Evolutionary conservation across 1,284 basidiomycete species (phyloP).

Genomic region (Naganishia sp.): DNA sequence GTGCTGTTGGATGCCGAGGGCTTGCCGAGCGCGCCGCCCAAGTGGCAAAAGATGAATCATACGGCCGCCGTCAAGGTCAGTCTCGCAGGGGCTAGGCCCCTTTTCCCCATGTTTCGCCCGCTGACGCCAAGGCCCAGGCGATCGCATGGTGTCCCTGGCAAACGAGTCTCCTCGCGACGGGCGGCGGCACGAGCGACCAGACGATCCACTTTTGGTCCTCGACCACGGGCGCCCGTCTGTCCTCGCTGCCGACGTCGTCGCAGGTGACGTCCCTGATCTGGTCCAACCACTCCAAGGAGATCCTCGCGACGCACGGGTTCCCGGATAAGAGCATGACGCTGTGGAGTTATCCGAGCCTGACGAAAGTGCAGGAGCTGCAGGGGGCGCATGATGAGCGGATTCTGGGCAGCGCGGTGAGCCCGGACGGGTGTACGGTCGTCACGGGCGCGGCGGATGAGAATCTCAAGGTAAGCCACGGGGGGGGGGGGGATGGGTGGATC

Average conservation of each 20-base stretch:
- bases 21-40: conserved; percentile 66
- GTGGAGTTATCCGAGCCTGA: conserved; percentile 61
- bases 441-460: conserved; percentile 93
- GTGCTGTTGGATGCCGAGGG: conserved; percentile 44
- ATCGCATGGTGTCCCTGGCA: conserved; percentile 99
- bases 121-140: conserved; percentile 60
- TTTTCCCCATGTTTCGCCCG: not conserved
- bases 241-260: conserved; percentile 76
- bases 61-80: conserved; percentile 87
- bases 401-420: conserved; percentile 78
- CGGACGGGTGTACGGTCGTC: conserved; percentile 82
- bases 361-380: conserved; percentile 79
- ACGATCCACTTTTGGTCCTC: conserved; percentile 92
- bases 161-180: conserved; percentile 83
- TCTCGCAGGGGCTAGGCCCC: not conserved
- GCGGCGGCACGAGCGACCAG: conserved; percentile 92
- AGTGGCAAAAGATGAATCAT: conserved; percentile 92
- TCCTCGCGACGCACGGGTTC: conserved; percentile 90
- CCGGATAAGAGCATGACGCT: conserved; percentile 64
- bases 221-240: conserved; percentile 81
- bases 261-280: conserved; percentile 93
- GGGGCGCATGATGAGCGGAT: conserved; percentile 90
- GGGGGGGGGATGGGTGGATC: not conserved
- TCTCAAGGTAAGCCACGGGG: conserved; percentile 61
- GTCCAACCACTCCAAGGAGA: conserved; percentile 84